A percentile compares a stretch with the other conserved stretches of the same genome.
These are phyloP conservation scores for Penicillium griseofulvum DNA, from an alignment of 2,329 filamentous ascomycete species.

Conservation along the genomic window DNA sequence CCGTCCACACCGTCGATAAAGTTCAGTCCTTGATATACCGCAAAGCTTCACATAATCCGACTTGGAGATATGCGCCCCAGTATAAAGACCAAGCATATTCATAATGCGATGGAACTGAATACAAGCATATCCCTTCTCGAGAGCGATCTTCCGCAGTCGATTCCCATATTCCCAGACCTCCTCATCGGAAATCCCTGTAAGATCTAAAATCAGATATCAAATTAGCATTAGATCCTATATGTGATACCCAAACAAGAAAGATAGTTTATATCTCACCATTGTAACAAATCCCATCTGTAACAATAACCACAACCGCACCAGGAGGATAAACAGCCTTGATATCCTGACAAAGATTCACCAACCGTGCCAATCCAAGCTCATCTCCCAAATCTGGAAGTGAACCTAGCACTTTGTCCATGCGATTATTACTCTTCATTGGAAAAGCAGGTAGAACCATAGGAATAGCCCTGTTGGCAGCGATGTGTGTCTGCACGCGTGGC, in stretches of 20 bases:
- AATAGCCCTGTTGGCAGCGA: slow-evolving; percentile 2
- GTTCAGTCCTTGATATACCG: not conserved
- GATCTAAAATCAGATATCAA: not conserved
- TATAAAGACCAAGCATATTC: slow-evolving; percentile 6
- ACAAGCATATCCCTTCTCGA: slow-evolving; percentile 7
- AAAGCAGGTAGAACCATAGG: slow-evolving; percentile 9
- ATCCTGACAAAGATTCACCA: slow-evolving; percentile 7
- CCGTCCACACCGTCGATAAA: slow-evolving; percentile 3
- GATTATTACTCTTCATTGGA: slow-evolving; percentile 11
- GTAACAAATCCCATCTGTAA: slow-evolving; percentile 10
- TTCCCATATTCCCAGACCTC: slow-evolving; percentile 12
- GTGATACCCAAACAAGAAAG: not conserved
- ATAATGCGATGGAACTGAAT: slow-evolving; percentile 9
- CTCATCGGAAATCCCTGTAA: slow-evolving; percentile 7
- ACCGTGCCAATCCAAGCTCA: slow-evolving; percentile 7
- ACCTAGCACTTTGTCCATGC: slow-evolving; percentile 6
- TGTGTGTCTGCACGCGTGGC: slow-evolving; percentile 3
- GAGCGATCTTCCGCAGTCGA: slow-evolving; percentile 7
- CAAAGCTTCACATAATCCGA: slow-evolving; percentile 4
- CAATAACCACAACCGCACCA: slow-evolving; percentile 8
- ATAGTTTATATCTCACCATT: not conserved
- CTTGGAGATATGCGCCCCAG: not conserved
- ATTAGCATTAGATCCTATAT: not conserved
- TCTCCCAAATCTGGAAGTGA: slow-evolving; percentile 3
- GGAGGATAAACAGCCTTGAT: slow-evolving; percentile 6